Base-by-base conservation (phyloP, 192 early-diverging fungal genomes). In the Coemansia sp. region DNA sequence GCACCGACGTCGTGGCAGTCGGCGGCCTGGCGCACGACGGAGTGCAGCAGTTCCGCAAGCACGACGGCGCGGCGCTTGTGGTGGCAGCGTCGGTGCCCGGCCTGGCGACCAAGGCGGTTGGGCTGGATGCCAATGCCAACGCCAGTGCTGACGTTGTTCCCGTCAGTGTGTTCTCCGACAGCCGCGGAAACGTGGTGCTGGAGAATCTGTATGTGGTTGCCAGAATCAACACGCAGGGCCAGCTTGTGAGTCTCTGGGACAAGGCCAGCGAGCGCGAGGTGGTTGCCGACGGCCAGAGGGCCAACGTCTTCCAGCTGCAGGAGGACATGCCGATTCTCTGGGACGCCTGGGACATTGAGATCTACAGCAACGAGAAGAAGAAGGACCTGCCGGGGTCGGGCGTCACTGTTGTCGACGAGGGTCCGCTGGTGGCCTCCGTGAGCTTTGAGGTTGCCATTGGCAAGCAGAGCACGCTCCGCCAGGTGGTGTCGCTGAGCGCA, bases 311-410 rank as follows among this genome's bases (percentile, higher is more conserved):
- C 62, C 85, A 85, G 44, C 68, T 95, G 56, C 94, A 88, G 72
- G 95, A 97, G 63, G 96, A 99, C 78, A 85, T 93, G 48, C 92
- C 92, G 14, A 66, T 94, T 22, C 91, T 85, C 76, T 96, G 93
- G 93, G 94, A 96, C 70, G 94, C 90, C 1, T 93, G 90, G 76
- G 80, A 90, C 64, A 92, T 97, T 32, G 96, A 99, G 71, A 89
- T 98, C 20, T 98, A 97, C 79, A 94, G 94, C 75, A 80, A 94
- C 22, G 93, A 98, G 69, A 98, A 95, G 72, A 86, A 85, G n/a
- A 75, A 74, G 38, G 87, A 88, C 51, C 87, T 88, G 4, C 70
- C 61, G 20, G 79, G 85, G 14, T 89, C 63, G 46, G 66, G 43
- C 4, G 70, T 81, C 9, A 38, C 45, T 1, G 83, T 95, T 7